These are phyloP conservation scores for Rhynchosporium agropyri DNA, from an alignment of 2,329 filamentous ascomycete species.

Conservation along the genomic window DNA sequence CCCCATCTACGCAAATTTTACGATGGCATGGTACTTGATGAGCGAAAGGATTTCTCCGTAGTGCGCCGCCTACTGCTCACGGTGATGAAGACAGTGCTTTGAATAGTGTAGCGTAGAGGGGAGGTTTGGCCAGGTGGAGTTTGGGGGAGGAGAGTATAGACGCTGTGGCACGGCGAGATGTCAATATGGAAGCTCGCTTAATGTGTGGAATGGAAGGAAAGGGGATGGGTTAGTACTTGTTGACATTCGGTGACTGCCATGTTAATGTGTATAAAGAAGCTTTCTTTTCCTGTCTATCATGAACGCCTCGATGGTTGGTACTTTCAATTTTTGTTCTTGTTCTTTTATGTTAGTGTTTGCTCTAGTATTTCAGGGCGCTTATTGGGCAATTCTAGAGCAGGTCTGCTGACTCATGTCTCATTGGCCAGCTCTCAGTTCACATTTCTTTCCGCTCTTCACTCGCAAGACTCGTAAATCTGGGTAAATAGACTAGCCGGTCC, in stretches of 20 bases:
- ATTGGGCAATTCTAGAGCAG: conserved; percentile 36
- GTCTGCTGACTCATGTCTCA: conserved; percentile 20
- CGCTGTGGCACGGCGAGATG: conserved; percentile 27
- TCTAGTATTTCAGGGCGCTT: conserved; percentile 10
- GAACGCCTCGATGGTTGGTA: background rate
- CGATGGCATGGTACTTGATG: conserved; percentile 65
- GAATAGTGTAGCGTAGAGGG: conserved; percentile 60
- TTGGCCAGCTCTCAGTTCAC: background rate
- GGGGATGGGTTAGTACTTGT: conserved; percentile 23
- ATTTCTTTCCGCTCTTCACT: conserved; percentile 14
- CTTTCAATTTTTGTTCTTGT: background rate
- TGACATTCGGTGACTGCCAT: conserved; percentile 37
- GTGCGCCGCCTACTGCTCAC: conserved; percentile 63
- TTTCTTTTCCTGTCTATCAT: too few relatives aligned
- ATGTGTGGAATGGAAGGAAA: background rate
- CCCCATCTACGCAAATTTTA: conserved; percentile 58
- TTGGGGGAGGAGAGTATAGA: conserved; percentile 62
- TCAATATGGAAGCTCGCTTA: conserved; percentile 13
- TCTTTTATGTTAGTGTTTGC: background rate
- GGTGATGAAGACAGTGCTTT: conserved; percentile 60
- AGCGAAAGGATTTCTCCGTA: conserved; percentile 63
- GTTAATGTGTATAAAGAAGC: background rate
- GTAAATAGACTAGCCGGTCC: background rate
- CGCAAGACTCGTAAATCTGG: background rate
- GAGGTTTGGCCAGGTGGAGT: conserved; percentile 62